Evolutionary conservation across 2,329 filamentous ascomycete species (phyloP).

Genomic region (Colletotrichum sp.): DNA sequence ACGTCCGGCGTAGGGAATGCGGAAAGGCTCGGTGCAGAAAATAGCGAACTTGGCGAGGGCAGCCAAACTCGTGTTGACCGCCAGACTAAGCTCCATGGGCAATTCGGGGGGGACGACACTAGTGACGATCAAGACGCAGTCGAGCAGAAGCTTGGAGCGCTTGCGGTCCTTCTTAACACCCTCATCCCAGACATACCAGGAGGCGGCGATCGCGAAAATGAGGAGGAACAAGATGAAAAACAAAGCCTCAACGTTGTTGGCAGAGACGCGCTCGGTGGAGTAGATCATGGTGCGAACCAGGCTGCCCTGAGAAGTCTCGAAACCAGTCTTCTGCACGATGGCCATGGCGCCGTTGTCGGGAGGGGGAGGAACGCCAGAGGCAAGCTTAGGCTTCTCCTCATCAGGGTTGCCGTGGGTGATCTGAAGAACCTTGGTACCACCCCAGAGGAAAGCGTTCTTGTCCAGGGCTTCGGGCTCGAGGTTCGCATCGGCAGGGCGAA

Average conservation of each 20-base stretch:
- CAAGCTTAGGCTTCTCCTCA: conserved; percentile 73
- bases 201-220: conserved; percentile 94
- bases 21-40: conserved; percentile 98
- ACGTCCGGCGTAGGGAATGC: conserved; percentile 93
- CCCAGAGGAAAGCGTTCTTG: conserved; percentile 96
- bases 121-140: conserved; percentile 96
- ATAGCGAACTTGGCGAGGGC: conserved; percentile 95
- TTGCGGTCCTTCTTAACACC: conserved; percentile 94
- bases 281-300: conserved; percentile 99
- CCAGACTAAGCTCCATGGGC: conserved; percentile 96
- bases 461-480: conserved; percentile 92
- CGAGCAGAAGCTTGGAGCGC: conserved; percentile 93
- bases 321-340: conserved; percentile 95
- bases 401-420: conserved; percentile 85
- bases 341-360: conserved; percentile 95
- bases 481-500: conserved; percentile 79
- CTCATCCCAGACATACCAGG: conserved; percentile 99
- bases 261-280: conserved; percentile 97
- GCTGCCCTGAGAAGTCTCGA: conserved; percentile 97
- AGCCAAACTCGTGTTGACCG: conserved; percentile 96
- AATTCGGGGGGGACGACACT: conserved; percentile 98
- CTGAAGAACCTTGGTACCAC: conserved; percentile 96
- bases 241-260: conserved; percentile 95
- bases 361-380: conserved; percentile 79
- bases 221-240: conserved; percentile 97